Conservation (phyloP, 352 stramenopile genomes). For the Pythium rishiriense region DNA sequence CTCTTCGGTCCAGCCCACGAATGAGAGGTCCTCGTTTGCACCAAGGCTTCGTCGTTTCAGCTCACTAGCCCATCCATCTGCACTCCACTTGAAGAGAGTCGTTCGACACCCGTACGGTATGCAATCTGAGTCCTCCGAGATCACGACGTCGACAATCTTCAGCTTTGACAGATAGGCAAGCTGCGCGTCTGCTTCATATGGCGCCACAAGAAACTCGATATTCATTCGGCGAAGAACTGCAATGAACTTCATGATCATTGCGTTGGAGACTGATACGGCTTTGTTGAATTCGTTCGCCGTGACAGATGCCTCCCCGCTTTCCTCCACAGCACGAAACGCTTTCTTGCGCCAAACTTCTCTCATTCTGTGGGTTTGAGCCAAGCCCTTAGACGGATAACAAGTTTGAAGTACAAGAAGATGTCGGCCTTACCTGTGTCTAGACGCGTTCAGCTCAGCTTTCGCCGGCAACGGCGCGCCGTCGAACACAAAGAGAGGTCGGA, state of each 20-base stretch:
- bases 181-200: conserved; percentile 98
- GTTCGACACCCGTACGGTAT: conserved; percentile 93
- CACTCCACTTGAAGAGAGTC: conserved; percentile 93
- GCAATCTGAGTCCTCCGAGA: conserved; percentile 97
- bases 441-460: conserved; percentile 71
- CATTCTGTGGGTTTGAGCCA: conserved; percentile 10
- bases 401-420: background rate
- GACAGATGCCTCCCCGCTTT: conserved; percentile 24
- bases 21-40: conserved; percentile 80
- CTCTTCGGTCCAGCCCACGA: conserved; percentile 83
- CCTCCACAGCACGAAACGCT: conserved; percentile 31
- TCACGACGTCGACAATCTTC: conserved; percentile 92
- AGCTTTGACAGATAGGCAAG: conserved; percentile 91
- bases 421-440: conserved; percentile 42
- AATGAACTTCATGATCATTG: conserved; percentile 76
- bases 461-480: conserved; percentile 90
- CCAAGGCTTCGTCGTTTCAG: conserved; percentile 81
- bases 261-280: conserved; percentile 65
- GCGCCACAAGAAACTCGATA: conserved; percentile 94
- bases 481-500: conserved; percentile 92
- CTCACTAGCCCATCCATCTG: conserved; percentile 83
- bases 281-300: conserved; percentile 41
- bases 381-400: background rate
- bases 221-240: conserved; percentile 55
- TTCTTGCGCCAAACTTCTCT: conserved; percentile 44